Evolutionary conservation across 1,284 basidiomycete genomes (phyloP).

Genomic region (Xerocomus amazonicus): DNA sequence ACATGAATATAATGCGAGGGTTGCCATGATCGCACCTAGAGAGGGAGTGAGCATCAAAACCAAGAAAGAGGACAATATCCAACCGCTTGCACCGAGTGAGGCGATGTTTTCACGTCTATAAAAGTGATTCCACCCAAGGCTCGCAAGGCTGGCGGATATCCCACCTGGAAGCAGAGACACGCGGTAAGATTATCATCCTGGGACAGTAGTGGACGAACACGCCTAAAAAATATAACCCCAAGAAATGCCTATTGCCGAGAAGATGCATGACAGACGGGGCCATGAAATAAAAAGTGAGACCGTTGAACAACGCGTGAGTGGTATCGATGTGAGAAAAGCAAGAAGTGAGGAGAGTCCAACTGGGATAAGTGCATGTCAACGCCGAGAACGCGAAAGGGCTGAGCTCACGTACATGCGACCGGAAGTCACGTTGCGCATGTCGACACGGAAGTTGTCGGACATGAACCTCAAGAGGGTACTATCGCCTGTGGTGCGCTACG

Average conservation of each 20-base stretch:
- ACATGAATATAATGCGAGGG: conserved; percentile 71
- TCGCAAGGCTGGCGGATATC: conserved; percentile 56
- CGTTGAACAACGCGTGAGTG: conserved; percentile 75
- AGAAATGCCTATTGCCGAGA: conserved; percentile 69
- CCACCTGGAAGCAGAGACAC: conserved; percentile 46
- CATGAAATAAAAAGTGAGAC: conserved; percentile 78
- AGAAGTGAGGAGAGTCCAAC: conserved; percentile 79
- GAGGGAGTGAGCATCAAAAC: conserved; percentile 1
- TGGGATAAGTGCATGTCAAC: conserved; percentile 28
- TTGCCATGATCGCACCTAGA: conserved; percentile 70
- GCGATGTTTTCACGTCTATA: conserved; percentile 43
- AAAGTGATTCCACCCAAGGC: conserved; percentile 54
- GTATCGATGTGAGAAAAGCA: conserved; percentile 70
- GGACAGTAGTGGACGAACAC: background rate
- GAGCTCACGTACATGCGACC: conserved; percentile 61
- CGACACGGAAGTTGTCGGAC: conserved; percentile 64
- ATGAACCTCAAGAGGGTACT: conserved; percentile 53
- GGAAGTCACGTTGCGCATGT: conserved; percentile 59
- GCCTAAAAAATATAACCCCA: conserved; percentile 78
- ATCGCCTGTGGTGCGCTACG: conserved; percentile 40
- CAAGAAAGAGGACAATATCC: conserved; percentile 18
- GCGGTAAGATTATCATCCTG: no score
- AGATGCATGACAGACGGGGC: conserved; percentile 66
- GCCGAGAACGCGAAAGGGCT: conserved; percentile 1
- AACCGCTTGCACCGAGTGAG: conserved; percentile 75